Base-by-base conservation (phyloP, 2,329 filamentous ascomycete species). In the Seiridium unicorne region DNA sequence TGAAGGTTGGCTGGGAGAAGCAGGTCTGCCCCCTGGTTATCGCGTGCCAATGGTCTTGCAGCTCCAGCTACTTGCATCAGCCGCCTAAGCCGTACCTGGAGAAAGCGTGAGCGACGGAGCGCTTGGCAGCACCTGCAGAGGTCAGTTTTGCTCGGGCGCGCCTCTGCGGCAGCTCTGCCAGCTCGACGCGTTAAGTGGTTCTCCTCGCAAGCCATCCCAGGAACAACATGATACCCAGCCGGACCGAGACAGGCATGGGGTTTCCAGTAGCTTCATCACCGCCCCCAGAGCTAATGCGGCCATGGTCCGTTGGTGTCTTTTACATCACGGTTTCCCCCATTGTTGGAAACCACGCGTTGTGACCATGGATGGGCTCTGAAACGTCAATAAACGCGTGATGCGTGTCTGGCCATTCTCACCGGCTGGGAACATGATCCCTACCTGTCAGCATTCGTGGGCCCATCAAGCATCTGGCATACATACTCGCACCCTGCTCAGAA, bases 121-220 rank as follows among this genome's bases (percentile, higher is more conserved):
- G 18, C 18, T 26, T 26, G 18, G 18, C 18, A 26, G 18, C 18
- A 26, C 18, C 18, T 26, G 18, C 18, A 26, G 18, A 26, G 18
- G 18, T 2, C 18, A 26, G 18, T 2, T 26, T 26, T 26, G 18
- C 18, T 26, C 18, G 18, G 18, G 18, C 18, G 18, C 18, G 18
- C 18, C 18, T 26, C 18, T 26, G 18, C 18, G 18, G 18, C 18
- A 26, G 18, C 18, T 26, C 13, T 36, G 13, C 34, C 13, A 26
- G 34, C 26, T 53, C 31, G 51, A 53, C 51, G 51, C 51, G 51
- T 53, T 53, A 53, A 53, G 51, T 53, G 51, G 51, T 35, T 32
- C 35, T 53, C 5, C 34, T 26, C 38, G 34, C 31, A n/a, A 11
- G 13, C 18, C 38, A 13, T 38, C 34, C 26, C 31, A 7, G 13